Evolutionary conservation across 805 yeast species (phyloP).

Genomic region (Lachancea kluyveri): DNA sequence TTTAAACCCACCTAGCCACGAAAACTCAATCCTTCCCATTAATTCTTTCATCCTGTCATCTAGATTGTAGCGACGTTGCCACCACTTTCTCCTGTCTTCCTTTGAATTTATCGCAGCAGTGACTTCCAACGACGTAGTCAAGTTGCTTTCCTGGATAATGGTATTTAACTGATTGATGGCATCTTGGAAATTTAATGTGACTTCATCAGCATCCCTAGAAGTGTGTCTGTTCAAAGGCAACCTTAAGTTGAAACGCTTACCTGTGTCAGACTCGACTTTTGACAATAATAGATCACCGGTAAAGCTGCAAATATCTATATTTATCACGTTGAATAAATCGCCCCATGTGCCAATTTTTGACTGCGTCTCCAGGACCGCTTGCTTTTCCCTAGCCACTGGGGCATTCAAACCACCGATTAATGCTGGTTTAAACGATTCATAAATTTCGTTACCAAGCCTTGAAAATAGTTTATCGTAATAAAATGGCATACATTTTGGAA

Average conservation of each 20-base stretch:
- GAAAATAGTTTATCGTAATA: conserved; percentile 18
- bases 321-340: conserved; percentile 33
- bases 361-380: conserved; percentile 7
- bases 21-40: conserved; percentile 50
- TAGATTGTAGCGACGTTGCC: conserved; percentile 58
- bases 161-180: conserved; percentile 40
- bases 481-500: conserved; percentile 18
- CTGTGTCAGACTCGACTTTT: conserved; percentile 31
- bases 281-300: conserved; percentile 56
- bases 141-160: conserved; percentile 57
- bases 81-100: conserved; percentile 68
- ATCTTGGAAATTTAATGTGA: conserved; percentile 36
- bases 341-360: conserved; percentile 5
- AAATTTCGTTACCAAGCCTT: conserved; percentile 13
- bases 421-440: conserved; percentile 11
- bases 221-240: conserved; percentile 53
- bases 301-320: conserved; percentile 52
- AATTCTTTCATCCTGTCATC: conserved; percentile 51
- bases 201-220: conserved; percentile 39
- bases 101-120: conserved; percentile 48
- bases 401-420: conserved; percentile 4
- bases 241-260: conserved; percentile 42
- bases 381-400: conserved; percentile 4
- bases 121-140: conserved; percentile 47
- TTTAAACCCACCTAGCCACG: conserved; percentile 75